These are phyloP conservation scores for Globisporangium camurandrum DNA, from an alignment of 352 stramenopile genomes.

Conservation along the genomic window DNA sequence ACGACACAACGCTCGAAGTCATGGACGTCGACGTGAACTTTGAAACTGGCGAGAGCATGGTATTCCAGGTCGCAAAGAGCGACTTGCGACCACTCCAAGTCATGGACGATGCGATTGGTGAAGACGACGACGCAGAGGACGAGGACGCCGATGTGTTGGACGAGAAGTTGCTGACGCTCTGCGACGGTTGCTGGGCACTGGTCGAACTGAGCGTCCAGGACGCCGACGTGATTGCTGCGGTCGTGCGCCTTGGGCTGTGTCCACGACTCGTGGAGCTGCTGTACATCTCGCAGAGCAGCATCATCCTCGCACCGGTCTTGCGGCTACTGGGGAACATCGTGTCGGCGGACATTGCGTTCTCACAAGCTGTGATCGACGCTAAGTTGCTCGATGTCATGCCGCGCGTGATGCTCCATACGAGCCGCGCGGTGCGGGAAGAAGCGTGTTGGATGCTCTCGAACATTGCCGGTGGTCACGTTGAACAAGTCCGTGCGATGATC, in stretches of 20 bases:
- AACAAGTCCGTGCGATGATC: constrained; percentile 74
- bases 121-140: constrained; percentile 70
- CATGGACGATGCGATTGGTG: constrained; percentile 70
- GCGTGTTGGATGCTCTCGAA: constrained; percentile 86
- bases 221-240: constrained; percentile 42
- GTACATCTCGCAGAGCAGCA: constrained; percentile 76
- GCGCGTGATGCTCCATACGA: constrained; percentile 75
- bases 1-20: constrained; percentile 71
- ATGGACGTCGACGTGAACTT: constrained; percentile 87
- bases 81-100: constrained; percentile 68
- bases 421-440: constrained; percentile 73
- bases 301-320: constrained; percentile 75
- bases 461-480: constrained; percentile 64
- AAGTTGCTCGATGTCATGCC: constrained; percentile 76
- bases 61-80: constrained; percentile 57
- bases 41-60: constrained; percentile 78
- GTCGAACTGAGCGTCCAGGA: constrained; percentile 81
- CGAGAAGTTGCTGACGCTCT: constrained; percentile 82
- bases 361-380: constrained; percentile 70
- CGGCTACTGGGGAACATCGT: constrained; percentile 80
- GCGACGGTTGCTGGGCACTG: constrained; percentile 78
- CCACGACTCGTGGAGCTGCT: constrained; percentile 72
- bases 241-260: constrained; percentile 58
- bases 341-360: constrained; percentile 66
- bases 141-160: constrained; percentile 66